phyloP scores from a whole-genome alignment of 805 yeast genomes.

The Blastobotrys mokoenaii region DNA sequence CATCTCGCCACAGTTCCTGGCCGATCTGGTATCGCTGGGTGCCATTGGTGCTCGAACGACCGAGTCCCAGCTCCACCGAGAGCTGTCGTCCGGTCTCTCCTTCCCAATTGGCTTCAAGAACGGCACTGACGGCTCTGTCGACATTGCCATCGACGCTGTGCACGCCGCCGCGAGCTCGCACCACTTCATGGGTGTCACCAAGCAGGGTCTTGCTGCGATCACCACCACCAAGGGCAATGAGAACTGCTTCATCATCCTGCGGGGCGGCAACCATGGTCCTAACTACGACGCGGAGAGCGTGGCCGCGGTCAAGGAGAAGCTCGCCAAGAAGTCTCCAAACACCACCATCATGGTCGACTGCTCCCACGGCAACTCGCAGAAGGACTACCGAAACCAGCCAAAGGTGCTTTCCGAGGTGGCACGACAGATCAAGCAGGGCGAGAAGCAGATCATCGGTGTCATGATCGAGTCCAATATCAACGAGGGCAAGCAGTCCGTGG shows the following conservation, averaged over 20 bases:
- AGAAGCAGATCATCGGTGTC: slow-evolving; percentile 73
- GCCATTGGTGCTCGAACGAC: slow-evolving; percentile 99
- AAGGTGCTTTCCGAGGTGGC: slow-evolving; percentile 78
- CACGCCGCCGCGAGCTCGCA: slow-evolving; percentile 87
- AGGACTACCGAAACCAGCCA: slow-evolving; percentile 93
- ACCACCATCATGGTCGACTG: slow-evolving; percentile 85
- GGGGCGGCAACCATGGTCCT: slow-evolving; percentile 94
- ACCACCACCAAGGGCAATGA: slow-evolving; percentile 94
- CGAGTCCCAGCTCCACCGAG: slow-evolving; percentile 96
- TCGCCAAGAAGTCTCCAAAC: slow-evolving; percentile 37
- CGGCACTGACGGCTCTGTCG: slow-evolving; percentile 93
- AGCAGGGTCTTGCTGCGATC: slow-evolving; percentile 94
- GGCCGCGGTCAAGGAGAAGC: slow-evolving; percentile 58
- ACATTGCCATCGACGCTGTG: slow-evolving; percentile 90
- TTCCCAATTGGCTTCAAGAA: slow-evolving; percentile 98
- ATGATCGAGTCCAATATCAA: slow-evolving; percentile 92
- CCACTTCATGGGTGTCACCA: slow-evolving; percentile 95
- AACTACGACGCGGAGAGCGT: slow-evolving; percentile 83
- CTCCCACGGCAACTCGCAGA: slow-evolving; percentile 94
- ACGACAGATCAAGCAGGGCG: slow-evolving; percentile 75
- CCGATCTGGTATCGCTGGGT: slow-evolving; percentile 86
- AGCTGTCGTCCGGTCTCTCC: slow-evolving; percentile 93
- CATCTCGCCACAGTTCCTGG: slow-evolving; percentile 89
- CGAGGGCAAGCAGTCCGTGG: slow-evolving; percentile 85
- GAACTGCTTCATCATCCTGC: slow-evolving; percentile 84